These are phyloP conservation scores for Auricularia cornea DNA, from an alignment of 768 basidiomycete species.

Conservation along the genomic window DNA sequence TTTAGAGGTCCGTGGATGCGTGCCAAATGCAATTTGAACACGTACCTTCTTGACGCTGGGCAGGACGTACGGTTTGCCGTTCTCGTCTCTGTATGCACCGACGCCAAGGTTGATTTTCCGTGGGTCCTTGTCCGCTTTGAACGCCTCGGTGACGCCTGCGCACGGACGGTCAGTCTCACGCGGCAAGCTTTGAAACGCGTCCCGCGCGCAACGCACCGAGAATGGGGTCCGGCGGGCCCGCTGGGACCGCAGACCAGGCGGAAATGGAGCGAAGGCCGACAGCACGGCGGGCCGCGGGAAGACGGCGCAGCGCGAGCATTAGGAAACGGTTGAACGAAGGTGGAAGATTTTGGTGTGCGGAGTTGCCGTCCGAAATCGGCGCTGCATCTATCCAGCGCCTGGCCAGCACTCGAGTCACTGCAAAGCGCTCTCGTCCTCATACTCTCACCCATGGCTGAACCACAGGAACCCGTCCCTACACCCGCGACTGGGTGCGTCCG, in stretches of 20 bases:
- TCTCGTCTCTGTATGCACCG: constrained; percentile 89
- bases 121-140: constrained; percentile 88
- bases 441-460: background rate
- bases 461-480: background rate
- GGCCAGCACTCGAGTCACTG: background rate
- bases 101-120: constrained; percentile 98
- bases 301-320: constrained; percentile 6
- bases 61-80: constrained; percentile 92
- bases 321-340: background rate
- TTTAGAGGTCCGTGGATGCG: constrained; percentile 5
- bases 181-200: background rate
- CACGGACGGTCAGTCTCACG: constrained; percentile 6
- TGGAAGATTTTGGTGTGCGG: background rate
- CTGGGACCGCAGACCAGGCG: constrained; percentile 73
- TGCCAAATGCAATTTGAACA: background rate
- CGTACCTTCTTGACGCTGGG: constrained; percentile 77
- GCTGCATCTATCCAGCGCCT: background rate
- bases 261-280: constrained; percentile 40
- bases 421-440: background rate
- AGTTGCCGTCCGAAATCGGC: background rate
- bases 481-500: background rate
- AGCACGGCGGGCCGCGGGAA: constrained; percentile 26
- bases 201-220: constrained; percentile 52
- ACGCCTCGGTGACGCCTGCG: constrained; percentile 86
- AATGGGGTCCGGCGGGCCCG: constrained; percentile 89